Evolutionary conservation across 495 filamentous ascomycete genomes (phyloP).

Genomic region (Aspergillus bertholletiae): DNA sequence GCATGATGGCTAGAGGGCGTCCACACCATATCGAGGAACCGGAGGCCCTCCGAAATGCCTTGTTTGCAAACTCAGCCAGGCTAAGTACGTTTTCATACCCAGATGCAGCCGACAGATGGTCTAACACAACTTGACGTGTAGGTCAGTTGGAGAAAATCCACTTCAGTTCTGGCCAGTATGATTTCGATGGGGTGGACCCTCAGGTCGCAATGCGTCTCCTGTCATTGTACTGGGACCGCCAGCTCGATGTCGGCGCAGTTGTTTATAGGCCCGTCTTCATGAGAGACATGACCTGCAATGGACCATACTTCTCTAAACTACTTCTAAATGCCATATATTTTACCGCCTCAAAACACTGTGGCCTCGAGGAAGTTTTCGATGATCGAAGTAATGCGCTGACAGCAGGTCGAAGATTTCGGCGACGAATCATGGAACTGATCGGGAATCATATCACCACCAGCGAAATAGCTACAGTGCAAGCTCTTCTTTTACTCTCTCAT

Average conservation of each 20-base stretch:
- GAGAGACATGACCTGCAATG: slow-evolving; percentile 35
- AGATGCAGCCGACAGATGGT: too few relatives aligned
- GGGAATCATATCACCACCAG: slow-evolving; percentile 35
- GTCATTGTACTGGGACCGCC: slow-evolving; percentile 36
- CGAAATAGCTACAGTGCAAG: slow-evolving; percentile 45
- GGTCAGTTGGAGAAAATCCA: slow-evolving; percentile 22
- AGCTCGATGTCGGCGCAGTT: slow-evolving; percentile 30
- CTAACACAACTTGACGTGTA: too few relatives aligned
- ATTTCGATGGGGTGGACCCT: slow-evolving; percentile 41
- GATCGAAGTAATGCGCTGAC: slow-evolving; percentile 32
- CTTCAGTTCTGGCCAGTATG: slow-evolving; percentile 23
- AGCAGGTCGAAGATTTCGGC: slow-evolving; percentile 34
- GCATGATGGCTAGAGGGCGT: too few relatives aligned
- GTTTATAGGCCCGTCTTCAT: slow-evolving; percentile 34
- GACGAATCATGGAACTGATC: slow-evolving; percentile 37
- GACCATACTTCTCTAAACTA: slow-evolving; percentile 44
- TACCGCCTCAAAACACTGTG: slow-evolving; percentile 33
- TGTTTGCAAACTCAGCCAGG: too few relatives aligned
- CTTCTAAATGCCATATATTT: slow-evolving; percentile 48
- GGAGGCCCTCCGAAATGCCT: too few relatives aligned
- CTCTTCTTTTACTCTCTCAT: slow-evolving; percentile 37
- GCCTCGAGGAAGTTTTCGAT: slow-evolving; percentile 25
- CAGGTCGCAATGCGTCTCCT: slow-evolving; percentile 40
- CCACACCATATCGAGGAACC: too few relatives aligned
- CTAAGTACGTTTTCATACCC: too few relatives aligned